A percentile compares a stretch with the other conserved stretches of the same genome.
Conservation (phyloP, 2,329 filamentous ascomycete species). For the Talaromyces sp. region DNA sequence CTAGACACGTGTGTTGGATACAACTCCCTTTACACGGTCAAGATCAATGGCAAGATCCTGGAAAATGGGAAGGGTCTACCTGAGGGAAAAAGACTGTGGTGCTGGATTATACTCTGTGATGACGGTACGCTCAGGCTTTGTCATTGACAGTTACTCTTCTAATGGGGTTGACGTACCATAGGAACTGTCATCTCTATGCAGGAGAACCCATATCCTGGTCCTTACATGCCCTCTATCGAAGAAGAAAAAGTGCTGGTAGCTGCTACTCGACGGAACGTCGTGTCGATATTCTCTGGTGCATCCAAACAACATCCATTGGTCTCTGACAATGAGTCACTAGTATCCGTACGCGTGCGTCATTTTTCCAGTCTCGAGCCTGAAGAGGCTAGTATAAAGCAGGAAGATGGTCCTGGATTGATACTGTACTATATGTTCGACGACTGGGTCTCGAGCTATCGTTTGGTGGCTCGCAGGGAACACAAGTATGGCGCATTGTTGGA, state of each 20-base stretch:
- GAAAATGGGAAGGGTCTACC: slow-evolving; percentile 37
- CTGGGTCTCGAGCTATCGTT: slow-evolving; percentile 60
- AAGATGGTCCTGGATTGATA: slow-evolving; percentile 58
- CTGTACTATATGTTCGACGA: slow-evolving; percentile 67
- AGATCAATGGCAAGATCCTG: slow-evolving; percentile 47
- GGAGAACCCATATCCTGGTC: slow-evolving; percentile 55
- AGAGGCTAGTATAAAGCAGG: slow-evolving; percentile 36
- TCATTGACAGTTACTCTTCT: background rate
- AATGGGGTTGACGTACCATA: slow-evolving; percentile 25
- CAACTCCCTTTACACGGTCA: slow-evolving; percentile 53
- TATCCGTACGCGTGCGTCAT: slow-evolving; percentile 46
- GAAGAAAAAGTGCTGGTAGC: slow-evolving; percentile 30
- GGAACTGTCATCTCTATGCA: slow-evolving; percentile 68
- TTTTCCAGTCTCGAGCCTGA: slow-evolving; percentile 30
- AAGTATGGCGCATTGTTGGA: slow-evolving; percentile 50
- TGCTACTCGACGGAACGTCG: slow-evolving; percentile 53
- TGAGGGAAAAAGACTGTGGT: slow-evolving; percentile 59
- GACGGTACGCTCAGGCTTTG: slow-evolving; percentile 48
- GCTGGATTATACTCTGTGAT: slow-evolving; percentile 66
- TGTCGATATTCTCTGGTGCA: slow-evolving; percentile 60
- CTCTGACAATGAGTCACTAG: slow-evolving; percentile 49
- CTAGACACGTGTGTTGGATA: slow-evolving; percentile 67
- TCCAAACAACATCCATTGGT: slow-evolving; percentile 50
- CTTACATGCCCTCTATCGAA: slow-evolving; percentile 31
- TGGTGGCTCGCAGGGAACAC: slow-evolving; percentile 57